These are phyloP conservation scores for Kodamaea derodonti DNA, from an alignment of 1,139 yeast species.

Conservation along the genomic window DNA sequence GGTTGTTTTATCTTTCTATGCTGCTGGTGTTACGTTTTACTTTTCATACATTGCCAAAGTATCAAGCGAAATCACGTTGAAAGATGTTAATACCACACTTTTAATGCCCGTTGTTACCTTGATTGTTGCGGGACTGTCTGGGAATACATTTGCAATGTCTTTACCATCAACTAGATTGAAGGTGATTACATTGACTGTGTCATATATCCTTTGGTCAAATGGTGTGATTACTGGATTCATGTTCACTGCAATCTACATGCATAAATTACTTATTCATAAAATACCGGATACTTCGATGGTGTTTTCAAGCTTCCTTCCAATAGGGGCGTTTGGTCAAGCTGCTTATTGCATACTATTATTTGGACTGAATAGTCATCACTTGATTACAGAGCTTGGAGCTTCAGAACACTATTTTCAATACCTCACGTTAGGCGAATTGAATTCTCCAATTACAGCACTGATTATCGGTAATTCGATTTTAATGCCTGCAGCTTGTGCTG, in stretches of 20 bases:
- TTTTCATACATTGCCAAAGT: conserved; percentile 34
- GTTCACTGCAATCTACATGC: conserved; percentile 49
- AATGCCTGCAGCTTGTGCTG: conserved; percentile 19
- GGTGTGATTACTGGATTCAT: conserved; percentile 62
- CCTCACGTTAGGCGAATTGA: neutral
- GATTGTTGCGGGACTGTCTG: conserved; percentile 69
- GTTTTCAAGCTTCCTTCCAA: conserved; percentile 56
- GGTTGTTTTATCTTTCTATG: conserved; percentile 45
- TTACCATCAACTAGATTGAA: conserved; percentile 41
- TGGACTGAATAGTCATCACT: conserved; percentile 37
- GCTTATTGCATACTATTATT: conserved; percentile 61
- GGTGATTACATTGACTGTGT: conserved; percentile 49
- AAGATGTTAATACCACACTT: conserved; percentile 40
- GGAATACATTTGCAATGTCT: conserved; percentile 46
- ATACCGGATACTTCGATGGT: conserved; percentile 48
- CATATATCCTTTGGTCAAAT: conserved; percentile 62
- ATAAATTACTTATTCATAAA: conserved; percentile 55
- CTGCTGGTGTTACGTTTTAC: conserved; percentile 57
- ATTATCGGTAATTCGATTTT: conserved; percentile 19
- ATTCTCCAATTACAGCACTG: neutral
- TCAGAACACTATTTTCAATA: conserved; percentile 7
- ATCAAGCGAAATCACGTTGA: conserved; percentile 9
- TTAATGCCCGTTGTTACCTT: conserved; percentile 72
- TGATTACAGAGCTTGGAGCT: conserved; percentile 9
- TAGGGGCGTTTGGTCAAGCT: conserved; percentile 77